Evolutionary conservation across 2,329 filamentous ascomycete genomes (phyloP).

Genomic region (Ascochyta fabae): DNA sequence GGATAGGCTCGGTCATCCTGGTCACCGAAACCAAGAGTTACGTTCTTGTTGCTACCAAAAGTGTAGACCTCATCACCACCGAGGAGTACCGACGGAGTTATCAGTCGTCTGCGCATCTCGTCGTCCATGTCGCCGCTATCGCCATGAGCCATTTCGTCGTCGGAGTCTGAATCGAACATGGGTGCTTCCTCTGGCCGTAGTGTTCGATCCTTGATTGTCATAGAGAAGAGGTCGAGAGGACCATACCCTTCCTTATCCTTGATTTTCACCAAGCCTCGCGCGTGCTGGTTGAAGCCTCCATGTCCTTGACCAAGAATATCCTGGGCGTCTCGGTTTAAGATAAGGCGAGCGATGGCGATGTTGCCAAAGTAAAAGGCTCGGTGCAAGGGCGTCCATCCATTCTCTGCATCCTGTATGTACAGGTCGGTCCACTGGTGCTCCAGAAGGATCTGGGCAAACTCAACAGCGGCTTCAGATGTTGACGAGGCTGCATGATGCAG

Average conservation of each 20-base stretch:
- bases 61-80: slow-evolving; percentile 86
- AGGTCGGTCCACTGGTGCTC: slow-evolving; percentile 84
- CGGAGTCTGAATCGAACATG: slow-evolving; percentile 58
- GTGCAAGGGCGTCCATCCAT: slow-evolving; percentile 94
- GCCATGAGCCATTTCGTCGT: slow-evolving; percentile 55
- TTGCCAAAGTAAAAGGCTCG: slow-evolving; percentile 90
- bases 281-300: slow-evolving; percentile 64
- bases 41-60: slow-evolving; percentile 96
- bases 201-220: slow-evolving; percentile 82
- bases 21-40: slow-evolving; percentile 92
- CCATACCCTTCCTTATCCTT: slow-evolving; percentile 96
- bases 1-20: slow-evolving; percentile 94
- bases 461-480: slow-evolving; percentile 68
- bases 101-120: slow-evolving; percentile 31
- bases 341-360: slow-evolving; percentile 79
- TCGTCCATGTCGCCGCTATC: slow-evolving; percentile 53
- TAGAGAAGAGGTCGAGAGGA: slow-evolving; percentile 89
- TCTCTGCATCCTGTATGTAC: slow-evolving; percentile 86
- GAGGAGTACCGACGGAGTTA: slow-evolving; percentile 48
- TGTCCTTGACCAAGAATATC: slow-evolving; percentile 69
- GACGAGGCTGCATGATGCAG: slow-evolving; percentile 86
- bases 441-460: slow-evolving; percentile 79
- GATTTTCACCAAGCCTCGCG: slow-evolving; percentile 84
- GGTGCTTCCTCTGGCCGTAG: slow-evolving; percentile 53
- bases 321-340: slow-evolving; percentile 78